Conservation (phyloP, 73 alveolate species). For the Paraurostyla sp. region DNA sequence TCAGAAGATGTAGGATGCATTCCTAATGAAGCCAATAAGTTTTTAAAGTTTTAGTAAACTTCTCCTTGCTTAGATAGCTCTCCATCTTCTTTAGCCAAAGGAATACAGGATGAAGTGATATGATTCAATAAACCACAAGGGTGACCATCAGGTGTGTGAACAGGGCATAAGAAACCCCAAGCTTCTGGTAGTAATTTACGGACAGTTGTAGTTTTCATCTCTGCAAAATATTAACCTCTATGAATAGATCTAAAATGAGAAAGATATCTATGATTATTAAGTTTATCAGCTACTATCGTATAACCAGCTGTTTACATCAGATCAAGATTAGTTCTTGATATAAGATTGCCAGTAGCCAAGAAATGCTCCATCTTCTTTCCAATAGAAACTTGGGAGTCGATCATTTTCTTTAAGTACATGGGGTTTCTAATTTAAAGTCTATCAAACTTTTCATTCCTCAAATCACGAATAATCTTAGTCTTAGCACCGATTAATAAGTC, state of each 20-base stretch:
- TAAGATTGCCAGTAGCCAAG: slow-evolving; percentile 99
- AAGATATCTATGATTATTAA: slow-evolving; percentile 96
- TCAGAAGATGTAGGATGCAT: slow-evolving; percentile 88
- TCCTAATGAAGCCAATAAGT: slow-evolving; percentile 86
- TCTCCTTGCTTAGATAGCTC: slow-evolving; percentile 63
- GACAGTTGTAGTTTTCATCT: slow-evolving; percentile 98
- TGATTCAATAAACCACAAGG: slow-evolving; percentile 99
- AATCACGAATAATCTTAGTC: slow-evolving; percentile 87
- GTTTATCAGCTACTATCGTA: slow-evolving; percentile 98
- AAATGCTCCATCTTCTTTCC: slow-evolving; percentile 98
- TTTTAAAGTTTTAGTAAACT: slow-evolving; percentile 72
- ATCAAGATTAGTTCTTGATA: slow-evolving; percentile 98
- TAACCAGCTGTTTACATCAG: slow-evolving; percentile 97
- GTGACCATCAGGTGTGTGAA: slow-evolving; percentile 99
- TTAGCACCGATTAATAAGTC: slow-evolving; percentile 93
- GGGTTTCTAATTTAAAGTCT: slow-evolving; percentile 86
- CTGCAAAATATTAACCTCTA: slow-evolving; percentile 99
- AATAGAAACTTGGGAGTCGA: slow-evolving; percentile 90
- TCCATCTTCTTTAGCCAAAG: slow-evolving; percentile 85
- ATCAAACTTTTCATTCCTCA: slow-evolving; percentile 72
- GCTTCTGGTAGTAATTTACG: slow-evolving; percentile 99
- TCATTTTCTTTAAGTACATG: slow-evolving; percentile 83
- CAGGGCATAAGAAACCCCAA: slow-evolving; percentile 99
- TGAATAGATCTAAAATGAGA: slow-evolving; percentile 99
- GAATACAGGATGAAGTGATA: slow-evolving; percentile 89